phyloP scores from a whole-genome alignment of 2,329 filamentous ascomycete species.

The Tolypocladium guangdongense region DNA sequence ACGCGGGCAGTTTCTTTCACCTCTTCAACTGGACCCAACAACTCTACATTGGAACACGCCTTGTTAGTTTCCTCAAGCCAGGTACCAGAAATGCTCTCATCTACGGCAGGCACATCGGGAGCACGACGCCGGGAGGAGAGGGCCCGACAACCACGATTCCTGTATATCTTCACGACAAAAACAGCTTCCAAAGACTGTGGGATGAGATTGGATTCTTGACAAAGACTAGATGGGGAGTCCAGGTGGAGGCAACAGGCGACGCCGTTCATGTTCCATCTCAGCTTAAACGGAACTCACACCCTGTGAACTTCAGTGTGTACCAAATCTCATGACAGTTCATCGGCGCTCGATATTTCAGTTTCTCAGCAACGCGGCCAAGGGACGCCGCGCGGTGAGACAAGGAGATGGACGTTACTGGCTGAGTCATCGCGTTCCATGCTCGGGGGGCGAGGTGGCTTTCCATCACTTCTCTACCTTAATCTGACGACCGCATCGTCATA shows the following conservation, averaged over 20 bases:
- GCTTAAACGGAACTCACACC: conserved; percentile 14
- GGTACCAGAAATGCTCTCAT: conserved; percentile 34
- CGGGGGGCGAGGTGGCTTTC: background rate
- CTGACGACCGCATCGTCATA: background rate
- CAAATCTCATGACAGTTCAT: conserved; percentile 14
- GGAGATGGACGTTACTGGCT: background rate
- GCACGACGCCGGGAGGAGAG: conserved; percentile 14
- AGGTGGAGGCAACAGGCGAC: conserved; percentile 23
- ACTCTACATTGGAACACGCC: conserved; percentile 30
- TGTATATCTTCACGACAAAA: conserved; percentile 35
- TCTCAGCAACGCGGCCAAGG: background rate
- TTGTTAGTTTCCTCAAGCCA: conserved; percentile 33
- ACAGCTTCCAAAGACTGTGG: conserved; percentile 43
- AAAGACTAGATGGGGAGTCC: conserved; percentile 36
- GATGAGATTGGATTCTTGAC: conserved; percentile 38
- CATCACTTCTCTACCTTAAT: background rate
- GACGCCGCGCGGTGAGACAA: background rate
- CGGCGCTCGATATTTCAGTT: background rate
- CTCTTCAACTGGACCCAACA: conserved; percentile 37
- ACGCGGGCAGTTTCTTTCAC: conserved; percentile 39
- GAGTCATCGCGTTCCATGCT: background rate
- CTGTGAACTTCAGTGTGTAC: conserved; percentile 23
- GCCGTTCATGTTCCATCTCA: conserved; percentile 12
- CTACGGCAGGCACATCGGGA: conserved; percentile 40
- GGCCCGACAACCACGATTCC: conserved; percentile 11